These are phyloP conservation scores for Daedaleopsis nitida DNA, from an alignment of 768 basidiomycete species.

Conservation along the genomic window DNA sequence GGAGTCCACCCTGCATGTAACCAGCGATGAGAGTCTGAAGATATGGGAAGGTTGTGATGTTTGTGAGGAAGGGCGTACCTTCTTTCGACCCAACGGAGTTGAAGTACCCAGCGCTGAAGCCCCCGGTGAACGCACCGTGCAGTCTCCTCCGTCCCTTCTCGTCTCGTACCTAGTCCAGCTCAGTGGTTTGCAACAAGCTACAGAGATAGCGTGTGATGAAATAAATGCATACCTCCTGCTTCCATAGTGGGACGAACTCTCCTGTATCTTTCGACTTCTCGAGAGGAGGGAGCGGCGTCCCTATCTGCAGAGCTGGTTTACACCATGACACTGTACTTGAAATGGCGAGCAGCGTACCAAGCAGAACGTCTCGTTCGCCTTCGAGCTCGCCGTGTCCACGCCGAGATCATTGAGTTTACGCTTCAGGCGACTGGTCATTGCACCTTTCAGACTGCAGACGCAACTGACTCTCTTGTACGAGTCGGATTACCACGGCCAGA, in stretches of 20 bases:
- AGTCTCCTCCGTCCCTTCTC: constrained; percentile 89
- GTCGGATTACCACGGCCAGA: neutral
- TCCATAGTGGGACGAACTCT: constrained; percentile 97
- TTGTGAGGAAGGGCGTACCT: constrained; percentile 47
- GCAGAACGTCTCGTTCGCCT: constrained; percentile 84
- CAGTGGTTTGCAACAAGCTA: neutral
- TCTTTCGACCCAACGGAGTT: constrained; percentile 96
- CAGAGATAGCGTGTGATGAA: neutral
- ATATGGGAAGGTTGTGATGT: too few species aligned
- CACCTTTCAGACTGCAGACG: too few species aligned
- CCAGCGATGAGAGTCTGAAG: neutral
- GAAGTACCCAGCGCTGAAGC: constrained; percentile 97
- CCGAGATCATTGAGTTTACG: constrained; percentile 83
- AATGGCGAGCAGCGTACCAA: constrained; percentile 50
- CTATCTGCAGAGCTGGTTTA: constrained; percentile 57
- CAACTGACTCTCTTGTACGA: neutral
- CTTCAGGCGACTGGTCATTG: constrained; percentile 70
- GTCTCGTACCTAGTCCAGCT: constrained; percentile 68
- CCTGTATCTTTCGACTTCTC: constrained; percentile 90
- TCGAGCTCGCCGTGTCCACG: constrained; percentile 67
- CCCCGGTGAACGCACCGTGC: constrained; percentile 99
- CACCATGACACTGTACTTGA: neutral
- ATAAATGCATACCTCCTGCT: constrained; percentile 76
- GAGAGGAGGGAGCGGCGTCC: constrained; percentile 92
- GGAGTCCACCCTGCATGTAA: constrained; percentile 84